phyloP scores from a whole-genome alignment of 2,329 filamentous ascomycete genomes.

The Stagonosporopsis tanaceti region DNA sequence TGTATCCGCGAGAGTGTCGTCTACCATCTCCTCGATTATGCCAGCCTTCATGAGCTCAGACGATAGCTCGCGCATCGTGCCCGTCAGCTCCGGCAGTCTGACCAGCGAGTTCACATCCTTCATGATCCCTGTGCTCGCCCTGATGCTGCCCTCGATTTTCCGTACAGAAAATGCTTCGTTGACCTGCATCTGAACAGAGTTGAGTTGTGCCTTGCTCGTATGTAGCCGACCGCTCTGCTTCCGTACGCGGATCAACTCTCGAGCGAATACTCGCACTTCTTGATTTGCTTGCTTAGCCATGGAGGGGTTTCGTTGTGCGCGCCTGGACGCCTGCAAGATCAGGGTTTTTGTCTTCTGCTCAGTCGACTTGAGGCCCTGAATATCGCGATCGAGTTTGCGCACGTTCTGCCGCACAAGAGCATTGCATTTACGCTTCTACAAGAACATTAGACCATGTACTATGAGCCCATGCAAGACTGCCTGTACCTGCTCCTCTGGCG shows the following conservation, averaged over 20 bases:
- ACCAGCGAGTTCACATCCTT: conserved; percentile 92
- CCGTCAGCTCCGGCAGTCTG: conserved; percentile 82
- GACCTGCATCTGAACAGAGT: conserved; percentile 96
- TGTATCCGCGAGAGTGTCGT: conserved; percentile 76
- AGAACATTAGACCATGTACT: conserved; percentile 20
- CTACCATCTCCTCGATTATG: conserved; percentile 97
- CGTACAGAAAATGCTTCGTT: conserved; percentile 94
- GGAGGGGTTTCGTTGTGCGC: conserved; percentile 80
- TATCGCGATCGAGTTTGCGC: conserved; percentile 94
- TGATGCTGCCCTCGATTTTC: conserved; percentile 93
- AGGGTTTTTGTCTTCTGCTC: conserved; percentile 78
- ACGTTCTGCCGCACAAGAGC: conserved; percentile 86
- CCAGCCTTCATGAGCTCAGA: conserved; percentile 92
- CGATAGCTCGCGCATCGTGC: conserved; percentile 87
- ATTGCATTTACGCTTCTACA: conserved; percentile 93
- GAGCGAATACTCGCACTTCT: conserved; percentile 87
- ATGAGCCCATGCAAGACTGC: neutral
- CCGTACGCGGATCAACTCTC: conserved; percentile 83
- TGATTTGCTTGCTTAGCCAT: conserved; percentile 79
- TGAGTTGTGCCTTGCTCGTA: conserved; percentile 90
- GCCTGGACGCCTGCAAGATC: conserved; percentile 82
- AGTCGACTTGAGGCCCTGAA: conserved; percentile 76
- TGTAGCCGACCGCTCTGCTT: conserved; percentile 76
- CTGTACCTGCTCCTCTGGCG: conserved; percentile 87
- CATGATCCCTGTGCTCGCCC: conserved; percentile 90